Conservation (phyloP, 1,284 basidiomycete species). For the Hymenochaete sp. region DNA sequence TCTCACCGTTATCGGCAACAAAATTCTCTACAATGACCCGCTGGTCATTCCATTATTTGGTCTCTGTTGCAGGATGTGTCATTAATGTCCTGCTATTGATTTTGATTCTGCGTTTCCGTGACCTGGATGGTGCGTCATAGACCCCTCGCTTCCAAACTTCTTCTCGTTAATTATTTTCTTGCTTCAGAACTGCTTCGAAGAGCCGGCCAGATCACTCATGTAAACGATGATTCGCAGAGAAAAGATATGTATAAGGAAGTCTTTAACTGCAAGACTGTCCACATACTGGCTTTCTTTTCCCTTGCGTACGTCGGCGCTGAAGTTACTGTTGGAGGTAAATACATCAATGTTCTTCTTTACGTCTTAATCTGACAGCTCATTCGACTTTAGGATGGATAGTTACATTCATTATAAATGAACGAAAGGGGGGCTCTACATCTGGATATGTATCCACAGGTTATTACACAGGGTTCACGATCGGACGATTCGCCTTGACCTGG, state of each 20-base stretch:
- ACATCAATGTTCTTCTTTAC: not conserved
- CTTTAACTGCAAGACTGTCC: slow-evolving; percentile 41
- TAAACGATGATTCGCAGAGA: slow-evolving; percentile 2
- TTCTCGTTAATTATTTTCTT: too few species aligned
- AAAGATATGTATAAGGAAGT: slow-evolving; percentile 45
- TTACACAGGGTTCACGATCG: slow-evolving; percentile 20
- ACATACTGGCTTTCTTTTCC: slow-evolving; percentile 51
- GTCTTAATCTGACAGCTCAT: not conserved
- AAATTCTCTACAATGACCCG: slow-evolving; percentile 46
- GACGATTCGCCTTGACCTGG: slow-evolving; percentile 6
- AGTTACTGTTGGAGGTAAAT: slow-evolving; percentile 48
- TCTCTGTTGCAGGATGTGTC: slow-evolving; percentile 47
- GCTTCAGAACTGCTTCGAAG: too few species aligned
- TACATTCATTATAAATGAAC: slow-evolving; percentile 23
- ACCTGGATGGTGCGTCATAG: slow-evolving; percentile 36
- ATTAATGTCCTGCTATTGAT: slow-evolving; percentile 38
- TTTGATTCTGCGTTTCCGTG: slow-evolving; percentile 43
- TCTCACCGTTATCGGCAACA: slow-evolving; percentile 58
- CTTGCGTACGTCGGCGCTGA: slow-evolving; percentile 61
- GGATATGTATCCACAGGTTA: slow-evolving; percentile 24
- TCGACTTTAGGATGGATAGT: slow-evolving; percentile 23
- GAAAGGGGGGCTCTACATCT: slow-evolving; percentile 21
- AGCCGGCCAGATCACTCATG: too few species aligned
- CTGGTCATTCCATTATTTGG: slow-evolving; percentile 57
- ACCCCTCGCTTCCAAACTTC: too few species aligned